phyloP scores from a whole-genome alignment of 805 yeast species.

The Zygotorulaspora chibaensis region DNA sequence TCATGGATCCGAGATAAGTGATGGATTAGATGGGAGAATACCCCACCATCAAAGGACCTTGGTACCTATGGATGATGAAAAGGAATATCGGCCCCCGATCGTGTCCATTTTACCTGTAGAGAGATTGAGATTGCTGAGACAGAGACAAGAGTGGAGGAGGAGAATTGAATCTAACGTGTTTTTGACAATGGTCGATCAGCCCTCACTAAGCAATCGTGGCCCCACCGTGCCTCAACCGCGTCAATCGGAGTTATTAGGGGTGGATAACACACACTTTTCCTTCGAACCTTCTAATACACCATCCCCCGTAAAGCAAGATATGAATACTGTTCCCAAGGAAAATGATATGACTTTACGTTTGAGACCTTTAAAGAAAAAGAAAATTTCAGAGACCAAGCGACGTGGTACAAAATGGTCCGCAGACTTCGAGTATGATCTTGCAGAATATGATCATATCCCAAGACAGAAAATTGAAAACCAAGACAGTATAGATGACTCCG shows the following conservation, averaged over 20 bases:
- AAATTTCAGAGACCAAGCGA: neutral
- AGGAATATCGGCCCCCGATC: conserved; percentile 28
- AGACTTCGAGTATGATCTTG: conserved; percentile 29
- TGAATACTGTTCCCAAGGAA: neutral
- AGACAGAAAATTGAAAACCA: conserved; percentile 5
- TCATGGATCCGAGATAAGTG: neutral
- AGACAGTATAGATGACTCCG: neutral
- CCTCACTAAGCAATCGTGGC: neutral
- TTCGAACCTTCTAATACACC: conserved; percentile 20
- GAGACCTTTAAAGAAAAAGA: conserved; percentile 6
- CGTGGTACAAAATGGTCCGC: conserved; percentile 30
- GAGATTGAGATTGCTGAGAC: conserved; percentile 27
- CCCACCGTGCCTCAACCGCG: neutral
- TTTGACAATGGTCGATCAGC: neutral
- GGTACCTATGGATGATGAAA: conserved; percentile 16
- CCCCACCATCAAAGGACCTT: conserved; percentile 10
- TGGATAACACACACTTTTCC: conserved; percentile 2
- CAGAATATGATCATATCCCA: conserved; percentile 23
- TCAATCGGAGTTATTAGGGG: neutral
- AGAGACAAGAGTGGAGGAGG: conserved; percentile 24
- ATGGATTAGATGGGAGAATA: neutral
- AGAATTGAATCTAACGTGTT: conserved; percentile 3
- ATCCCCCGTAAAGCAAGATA: conserved; percentile 19
- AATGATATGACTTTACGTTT: neutral
- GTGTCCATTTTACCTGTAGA: conserved; percentile 32